Base-by-base conservation (phyloP, 73 alveolate genomes). In the Paraurostyla sp. region DNA sequence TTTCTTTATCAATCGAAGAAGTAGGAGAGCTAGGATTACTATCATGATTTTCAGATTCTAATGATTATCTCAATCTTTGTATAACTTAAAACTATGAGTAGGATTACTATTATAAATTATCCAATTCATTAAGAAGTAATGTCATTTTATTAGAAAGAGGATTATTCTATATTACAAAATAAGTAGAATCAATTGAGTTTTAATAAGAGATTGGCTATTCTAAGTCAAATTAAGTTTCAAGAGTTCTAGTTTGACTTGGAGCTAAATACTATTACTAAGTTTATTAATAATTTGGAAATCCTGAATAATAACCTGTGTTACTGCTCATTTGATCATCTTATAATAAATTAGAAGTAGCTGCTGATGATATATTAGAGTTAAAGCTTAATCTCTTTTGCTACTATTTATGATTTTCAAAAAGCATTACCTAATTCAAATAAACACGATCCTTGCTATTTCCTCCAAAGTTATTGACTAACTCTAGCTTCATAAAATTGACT, bases 141-240 rank as follows among this genome's bases (percentile, higher is more conserved):
- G 6, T 11, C 6, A 60, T 2, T 27, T 27, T 60, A 29, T 20
- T 25, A 3, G 22, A 7, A 25, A 60, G 32, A 16, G 78, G 49
- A 33, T 60, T 60, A 30, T 60, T 60, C 32, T 60, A 32, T n/a
- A 60, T 30, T 25, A 16, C 4, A 60, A 27, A 27, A 60, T 9
- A 60, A 9, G 78, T 27, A 4, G 82, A 65, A 22, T 65, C 82
- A 9, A 65, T 38, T 18, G 82, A 65, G 38, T 65, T 40, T 65
- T 65, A 65, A 38, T 65, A 65, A 7, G 82, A 65, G 16, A 65
- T 1, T 18, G 82, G 82, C 54, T 65, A 22, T 9, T 65, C 82
- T 22, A 65, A 4, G 41, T 65, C 82, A 65, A 65, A 35, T 35
- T 65, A 22, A 4, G 82, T 65, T 40, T 65, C 82, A 15, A 65